phyloP scores from a whole-genome alignment of 2,329 filamentous ascomycete species.

The Ophiostoma sp. region DNA sequence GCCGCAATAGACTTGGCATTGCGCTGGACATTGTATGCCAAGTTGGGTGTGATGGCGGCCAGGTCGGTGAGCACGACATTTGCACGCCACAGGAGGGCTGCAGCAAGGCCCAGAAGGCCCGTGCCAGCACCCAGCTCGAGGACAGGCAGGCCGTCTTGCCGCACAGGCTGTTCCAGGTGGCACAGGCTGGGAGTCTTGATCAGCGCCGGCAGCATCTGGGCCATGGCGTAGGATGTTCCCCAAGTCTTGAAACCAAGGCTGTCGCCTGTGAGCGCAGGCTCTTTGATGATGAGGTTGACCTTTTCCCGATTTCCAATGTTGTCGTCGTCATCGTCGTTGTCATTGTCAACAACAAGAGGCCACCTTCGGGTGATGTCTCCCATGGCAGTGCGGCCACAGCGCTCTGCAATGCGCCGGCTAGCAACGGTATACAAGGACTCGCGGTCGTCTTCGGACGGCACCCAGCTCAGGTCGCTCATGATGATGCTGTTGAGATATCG shows the following conservation, averaged over 20 bases:
- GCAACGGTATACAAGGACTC: conserved; percentile 74
- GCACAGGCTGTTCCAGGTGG: conserved; percentile 13
- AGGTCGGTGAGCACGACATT: conserved; percentile 75
- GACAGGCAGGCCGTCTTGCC: conserved; percentile 34
- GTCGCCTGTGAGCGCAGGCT: conserved; percentile 83
- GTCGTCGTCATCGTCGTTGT: conserved; percentile 19
- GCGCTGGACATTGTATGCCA: conserved; percentile 63
- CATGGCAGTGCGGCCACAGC: conserved; percentile 68
- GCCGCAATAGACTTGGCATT: conserved; percentile 56
- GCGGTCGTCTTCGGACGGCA: conserved; percentile 58
- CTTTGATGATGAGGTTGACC: conserved; percentile 68
- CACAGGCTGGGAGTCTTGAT: conserved; percentile 13
- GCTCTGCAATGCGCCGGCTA: conserved; percentile 72
- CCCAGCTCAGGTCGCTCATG: conserved; percentile 62
- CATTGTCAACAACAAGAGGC: conserved; percentile 42
- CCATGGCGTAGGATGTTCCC: conserved; percentile 83
- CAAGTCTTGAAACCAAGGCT: conserved; percentile 91
- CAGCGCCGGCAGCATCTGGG: conserved; percentile 55
- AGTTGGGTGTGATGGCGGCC: conserved; percentile 74
- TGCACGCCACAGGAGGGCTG: conserved; percentile 64
- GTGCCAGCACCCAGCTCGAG: conserved; percentile 88
- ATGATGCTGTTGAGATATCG: conserved; percentile 66
- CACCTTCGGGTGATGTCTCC: conserved; percentile 52
- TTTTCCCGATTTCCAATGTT: background rate
- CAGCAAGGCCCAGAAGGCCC: conserved; percentile 81